phyloP scores from a whole-genome alignment of 2,329 filamentous ascomycete species.

The Ceratocystis diversiconidia region DNA sequence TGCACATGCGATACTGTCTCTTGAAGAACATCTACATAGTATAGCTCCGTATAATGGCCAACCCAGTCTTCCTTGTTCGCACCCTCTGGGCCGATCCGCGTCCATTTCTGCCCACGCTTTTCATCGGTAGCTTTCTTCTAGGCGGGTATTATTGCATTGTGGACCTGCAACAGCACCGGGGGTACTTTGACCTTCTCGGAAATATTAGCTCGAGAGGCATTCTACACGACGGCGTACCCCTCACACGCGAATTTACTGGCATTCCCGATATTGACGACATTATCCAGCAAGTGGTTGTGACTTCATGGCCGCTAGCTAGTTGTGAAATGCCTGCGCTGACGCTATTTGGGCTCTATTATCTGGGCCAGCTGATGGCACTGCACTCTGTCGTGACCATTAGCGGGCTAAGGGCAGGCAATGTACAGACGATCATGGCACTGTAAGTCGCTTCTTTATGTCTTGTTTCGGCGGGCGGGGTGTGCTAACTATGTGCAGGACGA shows the following conservation, averaged over 20 bases:
- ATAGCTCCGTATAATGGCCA: background rate
- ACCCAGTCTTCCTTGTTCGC: conserved; percentile 12
- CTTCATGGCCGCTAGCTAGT: conserved; percentile 19
- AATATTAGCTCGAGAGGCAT: background rate
- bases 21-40: background rate
- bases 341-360: conserved; percentile 20
- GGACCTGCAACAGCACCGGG: conserved; percentile 9
- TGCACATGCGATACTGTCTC: too few species aligned
- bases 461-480: background rate
- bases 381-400: conserved; percentile 20
- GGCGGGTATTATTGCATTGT: conserved; percentile 9
- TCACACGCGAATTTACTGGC: conserved; percentile 18
- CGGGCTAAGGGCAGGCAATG: conserved; percentile 20
- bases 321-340: conserved; percentile 18
- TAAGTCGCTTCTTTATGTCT: conserved; percentile 10
- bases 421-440: conserved; percentile 19
- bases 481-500: conserved; percentile 18
- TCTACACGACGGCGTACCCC: conserved; percentile 9
- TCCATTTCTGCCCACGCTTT: conserved; percentile 11
- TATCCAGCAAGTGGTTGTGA: conserved; percentile 18
- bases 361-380: conserved; percentile 20
- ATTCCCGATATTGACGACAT: conserved; percentile 19
- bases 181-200: conserved; percentile 1
- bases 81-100: conserved; percentile 12
- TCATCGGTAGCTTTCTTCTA: conserved; percentile 4